Conservation (phyloP, 78 protist genomes). For the Emiliania huxleyi region DNA sequence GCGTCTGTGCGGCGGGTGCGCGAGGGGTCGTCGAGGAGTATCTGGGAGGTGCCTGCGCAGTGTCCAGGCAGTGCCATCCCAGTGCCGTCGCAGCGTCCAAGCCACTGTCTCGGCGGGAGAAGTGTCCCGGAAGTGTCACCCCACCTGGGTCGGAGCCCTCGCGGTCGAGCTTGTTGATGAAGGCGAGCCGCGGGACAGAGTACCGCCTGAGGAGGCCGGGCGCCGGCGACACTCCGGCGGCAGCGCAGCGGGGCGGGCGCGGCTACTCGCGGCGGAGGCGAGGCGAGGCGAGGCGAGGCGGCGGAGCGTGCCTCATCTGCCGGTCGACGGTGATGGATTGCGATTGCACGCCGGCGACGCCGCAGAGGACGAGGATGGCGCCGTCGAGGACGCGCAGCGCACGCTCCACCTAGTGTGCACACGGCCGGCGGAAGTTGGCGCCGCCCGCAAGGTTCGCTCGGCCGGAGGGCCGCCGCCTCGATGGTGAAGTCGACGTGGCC, state of each 20-base stretch:
- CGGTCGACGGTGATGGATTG: slow-evolving; percentile 90
- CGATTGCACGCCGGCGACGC: slow-evolving; percentile 90
- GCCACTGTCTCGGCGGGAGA: too few relatives aligned
- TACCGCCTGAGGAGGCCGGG: slow-evolving; percentile 26
- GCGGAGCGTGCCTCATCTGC: slow-evolving; percentile 24
- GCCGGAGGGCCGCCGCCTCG: slow-evolving; percentile 54
- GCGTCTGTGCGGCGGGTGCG: too few relatives aligned
- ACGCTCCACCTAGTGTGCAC: slow-evolving; percentile 76
- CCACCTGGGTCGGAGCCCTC: slow-evolving; percentile 53
- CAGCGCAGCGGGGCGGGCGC: neutral
- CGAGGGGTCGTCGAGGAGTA: too few relatives aligned
- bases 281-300: neutral
- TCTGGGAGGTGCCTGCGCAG: too few relatives aligned
- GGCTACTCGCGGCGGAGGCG: neutral
- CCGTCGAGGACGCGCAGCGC: slow-evolving; percentile 69
- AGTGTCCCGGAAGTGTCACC: too few relatives aligned
- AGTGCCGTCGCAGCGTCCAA: too few relatives aligned
- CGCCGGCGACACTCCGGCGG: too few relatives aligned
- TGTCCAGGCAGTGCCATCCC: too few relatives aligned
- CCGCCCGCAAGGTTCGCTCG: neutral
- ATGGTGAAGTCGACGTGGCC: slow-evolving; percentile 97
- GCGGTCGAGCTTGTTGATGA: slow-evolving; percentile 94
- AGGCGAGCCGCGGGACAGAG: slow-evolving; percentile 87
- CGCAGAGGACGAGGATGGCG: slow-evolving; percentile 77
- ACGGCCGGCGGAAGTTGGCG: neutral